Evolutionary conservation across 768 basidiomycete species (phyloP).

Genomic region (Pleurotus pulmonarius): DNA sequence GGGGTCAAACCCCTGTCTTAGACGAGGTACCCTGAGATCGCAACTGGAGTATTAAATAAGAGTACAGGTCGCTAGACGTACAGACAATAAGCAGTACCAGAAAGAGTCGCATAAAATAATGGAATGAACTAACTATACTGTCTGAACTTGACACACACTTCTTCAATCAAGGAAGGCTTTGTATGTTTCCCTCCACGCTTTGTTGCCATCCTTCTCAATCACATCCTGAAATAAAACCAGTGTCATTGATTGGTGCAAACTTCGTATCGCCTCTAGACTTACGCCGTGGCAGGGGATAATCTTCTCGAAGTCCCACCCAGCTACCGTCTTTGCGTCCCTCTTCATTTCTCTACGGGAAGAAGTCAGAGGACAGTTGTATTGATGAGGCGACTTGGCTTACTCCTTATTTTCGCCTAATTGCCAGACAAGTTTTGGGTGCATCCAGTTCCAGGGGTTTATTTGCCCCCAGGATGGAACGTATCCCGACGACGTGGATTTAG

Average conservation of each 20-base stretch:
- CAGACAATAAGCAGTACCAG: no score
- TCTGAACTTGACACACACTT: no score
- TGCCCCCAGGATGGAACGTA: slow-evolving; percentile 20
- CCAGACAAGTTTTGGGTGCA: slow-evolving; percentile 31
- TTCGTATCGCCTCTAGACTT: slow-evolving; percentile 12
- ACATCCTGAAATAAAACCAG: slow-evolving; percentile 37
- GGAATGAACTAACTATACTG: no score
- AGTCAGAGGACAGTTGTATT: background rate
- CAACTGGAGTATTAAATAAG: no score
- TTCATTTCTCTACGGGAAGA: slow-evolving; percentile 44
- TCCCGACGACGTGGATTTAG: slow-evolving; percentile 27
- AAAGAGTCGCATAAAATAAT: no score
- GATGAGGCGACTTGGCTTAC: slow-evolving; percentile 21
- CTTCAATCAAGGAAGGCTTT: slow-evolving; percentile 18
- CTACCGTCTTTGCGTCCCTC: slow-evolving; percentile 59
- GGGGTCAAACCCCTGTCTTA: no score
- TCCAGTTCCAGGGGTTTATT: slow-evolving; percentile 32
- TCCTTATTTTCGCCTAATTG: slow-evolving; percentile 31
- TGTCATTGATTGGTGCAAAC: background rate
- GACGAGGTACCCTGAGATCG: no score
- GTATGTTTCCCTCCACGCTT: slow-evolving; percentile 48
- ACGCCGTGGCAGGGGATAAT: slow-evolving; percentile 72
- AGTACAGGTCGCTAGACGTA: no score
- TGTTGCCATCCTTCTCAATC: slow-evolving; percentile 57
- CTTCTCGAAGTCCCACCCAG: slow-evolving; percentile 68